These are phyloP conservation scores for Colletotrichum tabaci DNA, from an alignment of 2,329 filamentous ascomycete genomes.

Conservation along the genomic window DNA sequence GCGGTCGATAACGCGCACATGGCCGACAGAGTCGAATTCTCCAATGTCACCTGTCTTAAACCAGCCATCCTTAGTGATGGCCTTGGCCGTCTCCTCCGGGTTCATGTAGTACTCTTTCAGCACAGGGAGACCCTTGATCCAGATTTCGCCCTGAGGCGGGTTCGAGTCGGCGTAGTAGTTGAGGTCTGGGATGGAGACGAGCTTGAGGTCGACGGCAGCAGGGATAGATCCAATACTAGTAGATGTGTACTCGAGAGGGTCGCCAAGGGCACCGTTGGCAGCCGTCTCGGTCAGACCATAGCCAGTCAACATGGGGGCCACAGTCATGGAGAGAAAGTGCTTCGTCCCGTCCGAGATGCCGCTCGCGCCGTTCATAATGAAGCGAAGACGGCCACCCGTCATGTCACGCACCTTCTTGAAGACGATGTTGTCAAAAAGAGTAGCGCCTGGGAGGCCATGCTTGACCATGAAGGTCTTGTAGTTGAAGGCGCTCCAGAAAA, in stretches of 20 bases:
- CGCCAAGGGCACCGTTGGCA: conserved; percentile 85
- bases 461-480: conserved; percentile 72
- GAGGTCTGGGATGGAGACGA: conserved; percentile 91
- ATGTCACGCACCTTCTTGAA: conserved; percentile 94
- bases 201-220: conserved; percentile 86
- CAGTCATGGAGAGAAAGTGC: conserved; percentile 90
- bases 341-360: conserved; percentile 90
- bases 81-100: conserved; percentile 84
- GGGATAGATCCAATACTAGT: conserved; percentile 84
- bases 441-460: conserved; percentile 75
- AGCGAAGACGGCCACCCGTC: conserved; percentile 88
- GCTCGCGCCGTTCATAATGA: conserved; percentile 95
- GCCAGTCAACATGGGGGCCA: conserved; percentile 94
- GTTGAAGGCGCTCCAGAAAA: conserved; percentile 81
- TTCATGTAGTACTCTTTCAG: conserved; percentile 87
- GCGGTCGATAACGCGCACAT: conserved; percentile 90
- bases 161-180: conserved; percentile 83
- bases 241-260: conserved; percentile 87
- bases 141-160: conserved; percentile 92
- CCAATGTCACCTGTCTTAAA: conserved; percentile 98
- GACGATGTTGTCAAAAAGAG: conserved; percentile 83
- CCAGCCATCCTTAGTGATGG: conserved; percentile 89
- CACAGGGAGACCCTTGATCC: conserved; percentile 84
- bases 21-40: conserved; percentile 85
- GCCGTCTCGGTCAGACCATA: conserved; percentile 97